Evolutionary conservation across 208 protist genomes (phyloP), one percentile per base, ranked within the genome.

Genomic region (Leishmania major): DNA sequence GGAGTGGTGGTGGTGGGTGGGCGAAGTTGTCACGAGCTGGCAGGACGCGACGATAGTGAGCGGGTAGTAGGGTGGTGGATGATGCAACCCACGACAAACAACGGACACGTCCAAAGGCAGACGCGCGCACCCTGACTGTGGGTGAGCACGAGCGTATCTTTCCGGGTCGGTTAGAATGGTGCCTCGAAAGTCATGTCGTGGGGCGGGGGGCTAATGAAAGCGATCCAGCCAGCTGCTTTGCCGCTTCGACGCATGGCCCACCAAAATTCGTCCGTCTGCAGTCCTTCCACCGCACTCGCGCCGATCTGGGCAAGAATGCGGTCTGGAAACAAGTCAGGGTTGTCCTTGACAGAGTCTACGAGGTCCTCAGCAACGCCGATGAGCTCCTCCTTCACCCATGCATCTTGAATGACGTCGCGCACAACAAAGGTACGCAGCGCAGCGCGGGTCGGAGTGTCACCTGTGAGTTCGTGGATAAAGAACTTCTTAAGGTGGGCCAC

Each of bases 311-410:
- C 35, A 11, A 97, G 80, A 15, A 94, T 82, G 43, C 85, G 87
- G 11, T 75, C 70, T 28, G 92, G 93, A 82, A 88, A 94, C 10
- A 97, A 62, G 53, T 85, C 83, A 1, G 71, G 81, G 88, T 97
- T 93, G 28, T 53, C 69, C 76, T 89, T 88, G 43, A 95, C 79
- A 13, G 87, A 86, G 37, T 84, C 89, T 3, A 87, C 88, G 1
- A 91, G 74, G 43, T 93, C 89, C 69, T 86, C 84, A 25, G 86
- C 91, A 64, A 95, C 83, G 35, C 82, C 89, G 49, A 96, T 83
- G 35, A 97, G 92, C 75, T 97, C 92, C 74, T 97, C 95, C 66
- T 88, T 87, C 72, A 97, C 95, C 92, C 93, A 97, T 19, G 77
- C 22, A 77, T 97, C 95, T 53, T 89, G 81, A 74, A 96, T 90